Evolutionary conservation across 768 basidiomycete species (phyloP), one percentile per base, ranked within the genome.

Genomic region (Brasilioporus rufonigricans): DNA sequence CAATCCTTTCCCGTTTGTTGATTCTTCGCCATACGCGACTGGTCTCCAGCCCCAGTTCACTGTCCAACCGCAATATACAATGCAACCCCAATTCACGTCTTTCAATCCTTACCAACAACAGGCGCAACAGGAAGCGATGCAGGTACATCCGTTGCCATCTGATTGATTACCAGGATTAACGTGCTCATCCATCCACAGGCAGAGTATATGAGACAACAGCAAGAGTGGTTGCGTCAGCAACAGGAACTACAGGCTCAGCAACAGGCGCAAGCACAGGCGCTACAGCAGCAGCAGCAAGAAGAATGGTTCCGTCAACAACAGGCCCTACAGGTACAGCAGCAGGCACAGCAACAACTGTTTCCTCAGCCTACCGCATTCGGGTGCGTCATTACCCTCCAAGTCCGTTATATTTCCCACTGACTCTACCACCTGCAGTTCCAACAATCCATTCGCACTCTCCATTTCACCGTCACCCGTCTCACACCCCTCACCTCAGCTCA

Each of bases 91-190:
- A 63, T 91, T 89, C 69, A 93, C 91, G 9, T 85, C 90, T 1
- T 98, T 93, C 79, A 98, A 98, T 70, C 91, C 91, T 0, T 93
- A 92, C 59, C 90, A 92, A 65, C 93, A 94, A 68, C 95, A 95
- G 67, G 84, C 88, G 44, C 89, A 95, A 63, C 93, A 95, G 63
- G 93, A 96, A 70, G 87, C 87, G 16, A 81, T 86, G 63, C 90
- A 90, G 74, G 81, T 78, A 44, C 39, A n/a, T n/a, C n/a, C n/a
- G n/a, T n/a, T 18, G 41, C 13, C 27, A 16, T 23, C 33, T 44
- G 35, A 1, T 26, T 27, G 26, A 31, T 19, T 31, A 13, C 23
- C 10, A n/a, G 26, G 31, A 52, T 54, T 12, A 19, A 44, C 44
- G 46, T 52, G 24, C 53, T 65, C 32, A 60, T 54, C n/a, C n/a